phyloP scores from a whole-genome alignment of 1,284 basidiomycete genomes.

The Melampsora larici-populina region DNA sequence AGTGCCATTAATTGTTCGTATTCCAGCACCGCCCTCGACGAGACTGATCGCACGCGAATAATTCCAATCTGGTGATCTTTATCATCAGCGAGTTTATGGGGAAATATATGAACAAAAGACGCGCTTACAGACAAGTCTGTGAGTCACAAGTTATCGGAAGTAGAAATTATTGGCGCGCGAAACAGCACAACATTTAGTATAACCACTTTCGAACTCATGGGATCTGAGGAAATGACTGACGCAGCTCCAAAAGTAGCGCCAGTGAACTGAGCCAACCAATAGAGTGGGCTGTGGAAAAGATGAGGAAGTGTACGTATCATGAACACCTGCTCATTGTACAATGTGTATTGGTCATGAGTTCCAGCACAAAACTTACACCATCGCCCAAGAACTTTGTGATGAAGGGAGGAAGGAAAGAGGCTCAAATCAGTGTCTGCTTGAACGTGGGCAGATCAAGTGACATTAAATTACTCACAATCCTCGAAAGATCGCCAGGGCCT shows the following conservation, averaged over 20 bases:
- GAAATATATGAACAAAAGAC: not conserved
- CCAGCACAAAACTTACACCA: not conserved
- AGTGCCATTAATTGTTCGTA: slow-evolving; percentile 25
- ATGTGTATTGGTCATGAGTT: not conserved
- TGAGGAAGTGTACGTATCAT: not conserved
- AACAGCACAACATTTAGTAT: not conserved
- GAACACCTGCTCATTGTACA: not conserved
- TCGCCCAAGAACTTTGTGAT: not conserved
- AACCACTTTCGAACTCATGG: not conserved
- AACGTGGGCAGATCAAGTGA: no score
- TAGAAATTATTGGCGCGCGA: not conserved
- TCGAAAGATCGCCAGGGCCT: slow-evolving; percentile 34
- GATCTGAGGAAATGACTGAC: slow-evolving; percentile 2
- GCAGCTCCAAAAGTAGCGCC: slow-evolving; percentile 36
- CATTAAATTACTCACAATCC: slow-evolving; percentile 17
- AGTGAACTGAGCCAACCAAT: slow-evolving; percentile 40
- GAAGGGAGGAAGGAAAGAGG: not conserved
- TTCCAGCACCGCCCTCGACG: slow-evolving; percentile 17
- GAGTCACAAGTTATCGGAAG: not conserved
- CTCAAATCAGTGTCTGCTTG: not conserved
- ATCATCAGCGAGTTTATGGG: not conserved
- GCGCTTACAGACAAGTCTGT: not conserved
- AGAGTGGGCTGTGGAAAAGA: slow-evolving; percentile 18
- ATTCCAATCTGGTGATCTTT: slow-evolving; percentile 28
- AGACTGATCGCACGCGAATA: slow-evolving; percentile 35